Base-by-base conservation (phyloP, 2,329 filamentous ascomycete species). In the Xylariaceae sp. region DNA sequence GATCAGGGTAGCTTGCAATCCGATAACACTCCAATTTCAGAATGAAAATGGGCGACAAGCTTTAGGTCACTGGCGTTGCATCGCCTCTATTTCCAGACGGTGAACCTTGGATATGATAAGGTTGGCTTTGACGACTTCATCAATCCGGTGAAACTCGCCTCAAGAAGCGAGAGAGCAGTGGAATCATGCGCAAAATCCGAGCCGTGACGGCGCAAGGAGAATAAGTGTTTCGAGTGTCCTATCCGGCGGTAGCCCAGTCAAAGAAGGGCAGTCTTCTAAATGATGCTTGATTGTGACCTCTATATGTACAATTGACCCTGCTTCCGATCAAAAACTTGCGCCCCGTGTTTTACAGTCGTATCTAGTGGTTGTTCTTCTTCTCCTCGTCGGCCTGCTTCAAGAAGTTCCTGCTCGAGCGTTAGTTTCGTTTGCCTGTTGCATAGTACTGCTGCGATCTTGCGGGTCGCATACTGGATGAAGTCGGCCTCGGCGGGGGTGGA, bases 401-500 rank as follows among this genome's bases (percentile, higher is more conserved):
- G 65, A 77, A 78, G 63, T 77, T 76, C 71, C 76, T 78, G 54
- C 50, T n/a, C 47, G 29, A 11, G 12, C 3, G 50, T 68, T 54
- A 64, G 62, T 53, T 55, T 47, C 42, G 11, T 44, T 31, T 48
- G 27, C 57, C 65, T 48, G 19, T 19, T 19, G 19, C 19, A 19
- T 19, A 19, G 19, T 19, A 19, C 19, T 19, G 63, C 61, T 57
- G 34, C 49, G 54, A 39, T 54, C 59, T 26, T 19, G 19, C 51
- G 53, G 54, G 50, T 46, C 51, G 67, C 78, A 74, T 71, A 84
- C 81, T 83, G 81, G 76, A 84, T 83, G 72, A 84, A 84, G 69
- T 83, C 79, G 70, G 77, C 80, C 74, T 84, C 81, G 68, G 83
- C 81, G 65, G 80, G 75, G 73, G 76, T 81, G 50, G 79, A 77